A percentile compares a stretch with the other conserved stretches of the same genome.
Evolutionary conservation across 495 filamentous ascomycete genomes (phyloP).

Genomic region (Massariosphaeria phaeospora): DNA sequence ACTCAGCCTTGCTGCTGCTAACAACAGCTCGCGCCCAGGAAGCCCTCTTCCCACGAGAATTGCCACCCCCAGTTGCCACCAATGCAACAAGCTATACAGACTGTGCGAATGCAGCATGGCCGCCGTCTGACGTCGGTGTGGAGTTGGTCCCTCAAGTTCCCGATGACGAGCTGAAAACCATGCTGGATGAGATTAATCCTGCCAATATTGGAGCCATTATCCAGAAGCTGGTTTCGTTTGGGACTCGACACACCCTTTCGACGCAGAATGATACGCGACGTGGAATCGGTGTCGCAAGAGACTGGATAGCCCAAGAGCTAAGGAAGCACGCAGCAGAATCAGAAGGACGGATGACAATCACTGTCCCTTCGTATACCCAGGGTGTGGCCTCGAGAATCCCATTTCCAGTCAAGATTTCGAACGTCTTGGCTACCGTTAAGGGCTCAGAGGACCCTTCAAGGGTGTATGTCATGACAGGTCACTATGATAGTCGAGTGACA

Average conservation of each 20-base stretch:
- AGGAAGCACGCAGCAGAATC: constrained; percentile 15
- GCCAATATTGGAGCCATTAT: constrained; percentile 45
- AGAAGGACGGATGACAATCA: constrained; percentile 40
- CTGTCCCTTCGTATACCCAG: constrained; percentile 46
- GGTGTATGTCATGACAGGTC: constrained; percentile 49
- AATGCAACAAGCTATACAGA: constrained; percentile 20
- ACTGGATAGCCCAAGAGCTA: constrained; percentile 49
- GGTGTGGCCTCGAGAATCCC: constrained; percentile 42
- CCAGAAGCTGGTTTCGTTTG: constrained; percentile 48
- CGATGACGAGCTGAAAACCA: constrained; percentile 42
- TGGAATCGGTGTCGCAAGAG: constrained; percentile 52
- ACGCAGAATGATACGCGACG: constrained; percentile 44
- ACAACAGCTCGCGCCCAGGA: constrained; percentile 18
- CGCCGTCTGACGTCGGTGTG: constrained; percentile 36
- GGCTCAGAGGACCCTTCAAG: constrained; percentile 46
- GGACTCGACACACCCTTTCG: constrained; percentile 51
- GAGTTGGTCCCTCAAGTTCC: constrained; percentile 45
- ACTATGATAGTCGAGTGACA: constrained; percentile 50
- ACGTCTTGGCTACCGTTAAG: constrained; percentile 49
- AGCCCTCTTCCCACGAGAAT: background rate
- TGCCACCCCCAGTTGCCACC: constrained; percentile 16
- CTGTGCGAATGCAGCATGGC: constrained; percentile 36
- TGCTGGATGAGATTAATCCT: constrained; percentile 44
- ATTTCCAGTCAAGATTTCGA: constrained; percentile 46
- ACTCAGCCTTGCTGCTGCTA: background rate